A percentile compares a stretch with the other conserved stretches of the same genome.
These are phyloP conservation scores for Globisporangium acanthophoron DNA, from an alignment of 352 stramenopile genomes.

Conservation along the genomic window DNA sequence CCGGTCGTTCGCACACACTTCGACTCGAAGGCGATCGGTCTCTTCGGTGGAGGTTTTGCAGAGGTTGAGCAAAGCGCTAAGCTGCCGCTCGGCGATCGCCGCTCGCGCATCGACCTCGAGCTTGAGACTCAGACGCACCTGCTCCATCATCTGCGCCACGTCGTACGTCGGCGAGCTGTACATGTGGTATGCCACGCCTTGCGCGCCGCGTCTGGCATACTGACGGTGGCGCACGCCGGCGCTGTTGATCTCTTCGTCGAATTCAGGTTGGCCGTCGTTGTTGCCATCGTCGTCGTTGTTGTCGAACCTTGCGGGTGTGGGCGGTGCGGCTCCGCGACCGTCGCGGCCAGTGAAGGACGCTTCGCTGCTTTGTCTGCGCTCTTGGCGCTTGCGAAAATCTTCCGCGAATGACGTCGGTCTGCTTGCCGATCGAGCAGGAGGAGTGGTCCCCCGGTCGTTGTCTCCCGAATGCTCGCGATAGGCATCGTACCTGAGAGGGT, in stretches of 20 bases:
- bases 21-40: constrained; percentile 56
- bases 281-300: constrained; percentile 17
- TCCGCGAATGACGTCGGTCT: constrained; percentile 26
- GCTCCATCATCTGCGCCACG: constrained; percentile 82
- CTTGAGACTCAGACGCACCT: constrained; percentile 76
- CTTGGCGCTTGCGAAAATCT: constrained; percentile 47
- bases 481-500: constrained; percentile 8
- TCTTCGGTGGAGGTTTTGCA: constrained; percentile 75
- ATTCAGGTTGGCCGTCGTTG: constrained; percentile 1
- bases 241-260: constrained; percentile 19
- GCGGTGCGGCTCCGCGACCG: not conserved
- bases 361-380: constrained; percentile 26
- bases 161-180: constrained; percentile 73
- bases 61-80: constrained; percentile 67
- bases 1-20: constrained; percentile 64
- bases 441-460: no score
- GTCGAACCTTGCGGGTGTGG: constrained; percentile 10
- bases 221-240: constrained; percentile 3
- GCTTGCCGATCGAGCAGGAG: constrained; percentile 12
- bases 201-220: not conserved
- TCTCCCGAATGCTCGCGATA: not conserved
- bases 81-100: constrained; percentile 67
- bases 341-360: not conserved
- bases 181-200: constrained; percentile 30
- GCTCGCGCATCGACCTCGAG: constrained; percentile 75